Percentiles rank a stretch among this genome's conserved stretches.
Conservation (phyloP, 345 rosid genomes). For the Salix exigua region DNA sequence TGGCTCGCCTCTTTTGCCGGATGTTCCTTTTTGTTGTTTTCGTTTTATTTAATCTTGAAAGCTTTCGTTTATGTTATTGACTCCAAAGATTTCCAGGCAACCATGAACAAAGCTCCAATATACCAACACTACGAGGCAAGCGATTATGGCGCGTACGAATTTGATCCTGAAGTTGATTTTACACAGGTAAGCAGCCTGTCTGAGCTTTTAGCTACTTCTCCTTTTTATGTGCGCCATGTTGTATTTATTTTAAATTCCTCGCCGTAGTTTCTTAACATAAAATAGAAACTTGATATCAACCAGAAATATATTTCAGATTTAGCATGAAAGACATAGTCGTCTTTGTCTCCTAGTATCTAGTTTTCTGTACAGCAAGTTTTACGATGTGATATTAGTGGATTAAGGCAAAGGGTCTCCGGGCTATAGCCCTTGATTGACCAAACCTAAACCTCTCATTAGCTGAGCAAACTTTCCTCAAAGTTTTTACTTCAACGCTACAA, state of each 20-base stretch:
- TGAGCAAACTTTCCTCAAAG: background rate
- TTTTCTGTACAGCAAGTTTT: background rate
- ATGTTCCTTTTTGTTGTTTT: background rate
- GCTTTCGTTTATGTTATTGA: background rate
- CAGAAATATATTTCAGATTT: background rate
- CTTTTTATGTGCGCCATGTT: background rate
- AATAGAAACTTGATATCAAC: background rate
- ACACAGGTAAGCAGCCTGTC: conserved; percentile 33
- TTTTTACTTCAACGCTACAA: background rate
- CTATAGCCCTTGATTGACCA: background rate
- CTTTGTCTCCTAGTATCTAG: background rate
- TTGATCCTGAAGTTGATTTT: conserved; percentile 46
- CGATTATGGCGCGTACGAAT: conserved; percentile 35
- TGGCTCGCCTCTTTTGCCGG: background rate
- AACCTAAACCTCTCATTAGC: background rate
- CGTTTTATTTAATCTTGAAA: background rate
- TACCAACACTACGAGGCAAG: conserved; percentile 24
- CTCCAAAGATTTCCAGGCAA: conserved; percentile 13
- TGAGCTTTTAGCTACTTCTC: background rate
- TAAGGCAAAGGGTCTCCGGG: background rate
- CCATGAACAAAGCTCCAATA: conserved; percentile 27
- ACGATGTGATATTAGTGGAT: background rate
- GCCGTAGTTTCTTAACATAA: background rate
- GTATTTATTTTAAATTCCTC: background rate
- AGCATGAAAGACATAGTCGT: too few relatives aligned